A percentile compares a stretch with the other conserved stretches of the same genome.
These are phyloP conservation scores for Hypoxylon crocopeplum DNA, from an alignment of 495 filamentous ascomycete species.

Conservation along the genomic window DNA sequence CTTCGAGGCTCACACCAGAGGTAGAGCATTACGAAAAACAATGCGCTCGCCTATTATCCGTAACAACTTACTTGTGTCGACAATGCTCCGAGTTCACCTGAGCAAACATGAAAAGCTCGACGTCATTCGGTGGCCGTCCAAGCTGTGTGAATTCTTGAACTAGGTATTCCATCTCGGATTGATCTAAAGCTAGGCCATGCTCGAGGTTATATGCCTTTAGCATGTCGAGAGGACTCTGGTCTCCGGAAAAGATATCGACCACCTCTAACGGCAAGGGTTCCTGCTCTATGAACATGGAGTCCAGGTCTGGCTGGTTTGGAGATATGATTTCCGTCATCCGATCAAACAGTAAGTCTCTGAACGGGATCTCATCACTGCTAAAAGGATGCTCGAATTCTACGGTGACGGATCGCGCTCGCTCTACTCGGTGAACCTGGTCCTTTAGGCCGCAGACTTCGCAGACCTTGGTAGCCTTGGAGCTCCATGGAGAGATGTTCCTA, in stretches of 20 bases:
- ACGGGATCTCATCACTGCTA: slow-evolving; percentile 58
- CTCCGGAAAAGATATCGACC: slow-evolving; percentile 70
- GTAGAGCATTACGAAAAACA: neutral
- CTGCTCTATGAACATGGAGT: slow-evolving; percentile 80
- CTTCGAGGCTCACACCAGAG: slow-evolving; percentile 17
- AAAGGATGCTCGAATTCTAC: slow-evolving; percentile 63
- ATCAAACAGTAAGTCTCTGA: slow-evolving; percentile 79
- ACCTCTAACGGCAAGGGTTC: slow-evolving; percentile 71
- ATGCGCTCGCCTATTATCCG: neutral
- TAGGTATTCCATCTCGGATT: slow-evolving; percentile 91
- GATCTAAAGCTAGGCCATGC: slow-evolving; percentile 84
- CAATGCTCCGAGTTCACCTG: slow-evolving; percentile 91
- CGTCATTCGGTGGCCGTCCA: slow-evolving; percentile 80
- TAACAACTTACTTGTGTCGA: slow-evolving; percentile 59
- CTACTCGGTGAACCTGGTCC: slow-evolving; percentile 77
- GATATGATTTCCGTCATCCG: slow-evolving; percentile 90
- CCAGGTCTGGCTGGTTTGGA: slow-evolving; percentile 67
- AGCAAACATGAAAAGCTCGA: slow-evolving; percentile 99
- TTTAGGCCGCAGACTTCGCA: slow-evolving; percentile 87
- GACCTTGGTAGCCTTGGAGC: slow-evolving; percentile 92
- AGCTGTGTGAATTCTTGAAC: slow-evolving; percentile 80
- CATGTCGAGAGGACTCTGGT: slow-evolving; percentile 67
- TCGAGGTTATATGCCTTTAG: slow-evolving; percentile 82
- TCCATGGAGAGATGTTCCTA: slow-evolving; percentile 95
- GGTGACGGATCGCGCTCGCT: slow-evolving; percentile 79